Base-by-base conservation (phyloP, 352 stramenopile genomes). In the Phytophthora agathidicida region DNA sequence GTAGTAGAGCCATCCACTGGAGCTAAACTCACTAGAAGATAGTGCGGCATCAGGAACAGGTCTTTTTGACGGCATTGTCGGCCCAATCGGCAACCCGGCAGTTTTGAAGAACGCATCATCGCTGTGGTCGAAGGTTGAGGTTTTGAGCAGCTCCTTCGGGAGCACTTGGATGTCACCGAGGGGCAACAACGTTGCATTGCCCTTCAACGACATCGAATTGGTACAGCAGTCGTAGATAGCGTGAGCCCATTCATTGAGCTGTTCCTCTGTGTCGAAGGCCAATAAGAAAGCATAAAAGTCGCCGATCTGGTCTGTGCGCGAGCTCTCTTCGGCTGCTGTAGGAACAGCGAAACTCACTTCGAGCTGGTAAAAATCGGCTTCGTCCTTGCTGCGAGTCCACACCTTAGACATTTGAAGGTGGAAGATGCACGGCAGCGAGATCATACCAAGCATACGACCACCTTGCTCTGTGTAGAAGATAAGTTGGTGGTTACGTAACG, bases 141-240 rank as follows among this genome's bases (percentile, higher is more conserved):
- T 94, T 68, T 96, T 96, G 22, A 96, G 75, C 32, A 96, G 43
- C 43, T 93, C 86, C 32, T 91, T 89, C 5, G 86, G 86, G n/a
- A 96, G 67, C 7, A 88, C 73, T 39, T 93, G 84, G 31, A 96
- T 94, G 2, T 88, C 74, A 27, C 73, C 80, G 1, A 93, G 66
- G 5, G 80, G 78, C 16, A 70, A 73, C 17, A 95, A 48, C 4
- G 76, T 80, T 11, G 77, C 60, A 24, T 78, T 88, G 6, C 71
- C 72, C 53, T 94, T 87, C n/a, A 93, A 61, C 20, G 84, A 89
- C 84, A 93, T 92, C 1, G 86, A 93, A 55, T 96, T 96, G 3
- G 86, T 94, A 37, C 84, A 94, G 61, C 86, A 94, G 20, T 96
- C 80, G 56, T 91, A 93, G 44, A 96, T 93, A 11, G 77, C 72